Percentiles rank a stretch among this genome's conserved stretches.
These are phyloP conservation scores for Alternaria viburni DNA, from an alignment of 2,329 filamentous ascomycete genomes.

Conservation along the genomic window DNA sequence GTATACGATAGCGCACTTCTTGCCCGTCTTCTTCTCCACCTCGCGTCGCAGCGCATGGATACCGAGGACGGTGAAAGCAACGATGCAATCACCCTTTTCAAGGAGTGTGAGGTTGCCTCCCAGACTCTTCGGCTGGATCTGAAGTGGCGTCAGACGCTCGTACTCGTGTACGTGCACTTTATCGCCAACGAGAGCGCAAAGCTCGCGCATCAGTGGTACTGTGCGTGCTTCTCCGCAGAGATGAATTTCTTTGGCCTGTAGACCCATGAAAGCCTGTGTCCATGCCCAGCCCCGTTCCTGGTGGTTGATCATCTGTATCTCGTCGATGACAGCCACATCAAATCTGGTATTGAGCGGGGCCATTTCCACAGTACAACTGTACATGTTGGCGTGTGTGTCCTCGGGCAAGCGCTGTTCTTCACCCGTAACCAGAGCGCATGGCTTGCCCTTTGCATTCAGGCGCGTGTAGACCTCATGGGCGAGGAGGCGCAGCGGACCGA, in stretches of 20 bases:
- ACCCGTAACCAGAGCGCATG: constrained; percentile 84
- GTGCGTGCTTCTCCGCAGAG: constrained; percentile 89
- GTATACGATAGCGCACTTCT: constrained; percentile 90
- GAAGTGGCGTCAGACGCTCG: constrained; percentile 78
- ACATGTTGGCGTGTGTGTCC: constrained; percentile 59
- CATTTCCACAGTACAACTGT: constrained; percentile 96
- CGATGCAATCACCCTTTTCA: constrained; percentile 87
- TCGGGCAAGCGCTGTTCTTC: constrained; percentile 80
- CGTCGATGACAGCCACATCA: constrained; percentile 95
- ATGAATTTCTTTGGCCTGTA: constrained; percentile 88
- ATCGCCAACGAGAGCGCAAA: constrained; percentile 83
- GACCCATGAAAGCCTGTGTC: constrained; percentile 87
- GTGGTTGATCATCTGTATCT: constrained; percentile 96
- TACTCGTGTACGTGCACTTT: constrained; percentile 82
- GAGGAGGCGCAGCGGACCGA: constrained; percentile 84
- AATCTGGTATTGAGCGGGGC: constrained; percentile 65
- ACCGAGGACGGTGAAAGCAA: constrained; percentile 81
- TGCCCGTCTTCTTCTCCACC: constrained; percentile 77
- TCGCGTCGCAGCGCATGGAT: constrained; percentile 81
- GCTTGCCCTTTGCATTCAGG: constrained; percentile 76
- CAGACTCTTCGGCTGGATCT: constrained; percentile 69
- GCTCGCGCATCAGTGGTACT: constrained; percentile 76
- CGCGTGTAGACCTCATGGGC: constrained; percentile 96
- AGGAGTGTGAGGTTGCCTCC: constrained; percentile 70
- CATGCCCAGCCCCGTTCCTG: constrained; percentile 86